Conservation (phyloP, 2,329 filamentous ascomycete genomes). For the Eurotiales sp. region DNA sequence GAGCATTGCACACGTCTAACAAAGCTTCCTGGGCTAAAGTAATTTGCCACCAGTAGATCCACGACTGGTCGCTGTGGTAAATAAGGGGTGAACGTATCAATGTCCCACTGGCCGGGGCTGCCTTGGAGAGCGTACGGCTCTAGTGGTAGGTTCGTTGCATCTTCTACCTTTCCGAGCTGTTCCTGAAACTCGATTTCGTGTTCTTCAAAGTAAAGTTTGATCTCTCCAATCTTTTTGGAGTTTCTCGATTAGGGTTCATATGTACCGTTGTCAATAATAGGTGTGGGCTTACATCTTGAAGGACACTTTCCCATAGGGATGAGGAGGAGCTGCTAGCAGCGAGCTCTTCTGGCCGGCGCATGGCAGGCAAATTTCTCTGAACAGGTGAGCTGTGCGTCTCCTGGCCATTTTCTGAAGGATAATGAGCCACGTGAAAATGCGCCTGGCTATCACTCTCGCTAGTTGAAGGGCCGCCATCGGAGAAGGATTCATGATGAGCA, state of each 20-base stretch:
- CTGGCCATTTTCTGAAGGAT: neutral
- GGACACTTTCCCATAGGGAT: conserved; percentile 14
- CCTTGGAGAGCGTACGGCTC: conserved; percentile 8
- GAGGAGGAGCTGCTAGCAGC: conserved; percentile 13
- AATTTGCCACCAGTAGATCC: conserved; percentile 12
- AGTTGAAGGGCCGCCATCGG: conserved; percentile 4
- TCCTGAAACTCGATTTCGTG: conserved; percentile 11
- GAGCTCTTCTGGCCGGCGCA: conserved; percentile 4
- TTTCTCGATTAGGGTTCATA: neutral
- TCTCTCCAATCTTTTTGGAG: conserved; percentile 13
- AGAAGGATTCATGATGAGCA: neutral
- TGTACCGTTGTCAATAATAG: neutral
- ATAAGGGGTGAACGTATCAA: conserved; percentile 11
- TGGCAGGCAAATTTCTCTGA: conserved; percentile 5
- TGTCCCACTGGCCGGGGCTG: conserved; percentile 10
- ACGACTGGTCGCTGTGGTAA: conserved; percentile 9
- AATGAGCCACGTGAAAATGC: neutral
- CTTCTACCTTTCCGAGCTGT: conserved; percentile 11
- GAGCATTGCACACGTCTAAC: conserved; percentile 7
- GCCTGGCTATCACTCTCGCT: conserved; percentile 7
- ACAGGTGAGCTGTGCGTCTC: neutral
- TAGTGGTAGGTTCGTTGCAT: conserved; percentile 7
- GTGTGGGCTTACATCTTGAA: conserved; percentile 12
- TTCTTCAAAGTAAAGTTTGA: conserved; percentile 15
- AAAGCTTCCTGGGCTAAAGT: conserved; percentile 8